Evolutionary conservation across 2,329 filamentous ascomycete genomes (phyloP).

Genomic region (Ophiostoma sp.): DNA sequence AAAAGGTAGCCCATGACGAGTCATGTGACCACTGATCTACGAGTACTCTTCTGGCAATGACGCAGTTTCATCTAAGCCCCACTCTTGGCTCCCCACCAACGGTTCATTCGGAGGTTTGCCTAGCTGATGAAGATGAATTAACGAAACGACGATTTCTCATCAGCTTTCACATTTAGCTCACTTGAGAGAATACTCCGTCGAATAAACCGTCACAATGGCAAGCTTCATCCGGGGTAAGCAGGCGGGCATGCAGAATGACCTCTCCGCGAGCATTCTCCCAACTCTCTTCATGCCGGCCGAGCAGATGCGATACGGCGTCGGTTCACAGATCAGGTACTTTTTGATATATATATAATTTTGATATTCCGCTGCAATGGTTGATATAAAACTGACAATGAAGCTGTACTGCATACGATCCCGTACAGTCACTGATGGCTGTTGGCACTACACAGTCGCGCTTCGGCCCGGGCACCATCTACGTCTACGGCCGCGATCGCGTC

Average conservation of each 20-base stretch:
- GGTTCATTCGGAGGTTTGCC: background rate
- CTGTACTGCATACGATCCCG: slow-evolving; percentile 69
- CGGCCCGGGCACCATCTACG: slow-evolving; percentile 79
- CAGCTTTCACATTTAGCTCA: background rate
- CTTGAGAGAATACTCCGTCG: background rate
- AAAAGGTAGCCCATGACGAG: too few relatives aligned
- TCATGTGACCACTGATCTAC: background rate
- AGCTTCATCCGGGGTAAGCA: slow-evolving; percentile 89
- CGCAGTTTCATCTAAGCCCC: background rate
- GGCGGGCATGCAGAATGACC: slow-evolving; percentile 83
- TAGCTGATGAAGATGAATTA: background rate
- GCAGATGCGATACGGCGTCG: slow-evolving; percentile 75
- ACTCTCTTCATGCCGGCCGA: slow-evolving; percentile 80
- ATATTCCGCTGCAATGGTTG: background rate
- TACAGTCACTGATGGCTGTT: slow-evolving; percentile 88
- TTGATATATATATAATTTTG: slow-evolving; percentile 35
- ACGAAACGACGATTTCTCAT: background rate
- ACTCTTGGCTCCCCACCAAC: background rate
- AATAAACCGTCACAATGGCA: slow-evolving; percentile 49
- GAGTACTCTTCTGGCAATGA: background rate
- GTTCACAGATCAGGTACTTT: slow-evolving; percentile 61
- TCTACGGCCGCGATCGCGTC: slow-evolving; percentile 79
- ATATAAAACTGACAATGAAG: background rate
- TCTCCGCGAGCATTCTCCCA: slow-evolving; percentile 73
- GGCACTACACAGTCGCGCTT: slow-evolving; percentile 85